phyloP scores from a whole-genome alignment of 352 stramenopile genomes.

The Saprolegnia diclina region DNA sequence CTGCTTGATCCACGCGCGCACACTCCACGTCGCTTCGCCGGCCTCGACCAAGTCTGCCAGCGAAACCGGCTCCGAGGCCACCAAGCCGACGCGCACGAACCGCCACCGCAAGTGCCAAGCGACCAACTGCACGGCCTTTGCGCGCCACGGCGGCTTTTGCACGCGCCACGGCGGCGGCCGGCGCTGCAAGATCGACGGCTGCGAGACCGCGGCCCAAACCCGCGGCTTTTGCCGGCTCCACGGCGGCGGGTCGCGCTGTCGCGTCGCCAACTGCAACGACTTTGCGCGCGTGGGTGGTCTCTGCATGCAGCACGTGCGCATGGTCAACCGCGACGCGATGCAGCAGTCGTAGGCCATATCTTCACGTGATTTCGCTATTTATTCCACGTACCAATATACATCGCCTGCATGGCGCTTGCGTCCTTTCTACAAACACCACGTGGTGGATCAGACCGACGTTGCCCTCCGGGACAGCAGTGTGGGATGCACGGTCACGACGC shows the following conservation, averaged over 20 bases:
- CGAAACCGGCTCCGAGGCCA: not conserved
- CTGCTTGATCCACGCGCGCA: slow-evolving; percentile 13
- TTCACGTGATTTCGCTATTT: not conserved
- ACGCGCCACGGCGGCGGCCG: slow-evolving; percentile 20
- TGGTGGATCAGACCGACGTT: too few species aligned
- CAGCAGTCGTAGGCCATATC: not conserved
- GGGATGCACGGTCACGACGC: too few species aligned
- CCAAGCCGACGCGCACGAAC: slow-evolving; percentile 3
- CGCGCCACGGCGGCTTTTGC: not conserved
- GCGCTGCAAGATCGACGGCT: slow-evolving; percentile 19
- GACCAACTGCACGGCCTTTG: slow-evolving; percentile 2
- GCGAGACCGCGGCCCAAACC: slow-evolving; percentile 9
- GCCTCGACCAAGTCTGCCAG: not conserved
- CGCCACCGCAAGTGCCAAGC: slow-evolving; percentile 11
- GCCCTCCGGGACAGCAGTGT: too few species aligned
- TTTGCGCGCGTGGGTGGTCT: slow-evolving; percentile 27
- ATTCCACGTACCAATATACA: not conserved
- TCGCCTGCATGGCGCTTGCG: not conserved
- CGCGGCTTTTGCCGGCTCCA: slow-evolving; percentile 9
- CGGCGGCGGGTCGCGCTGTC: slow-evolving; percentile 3
- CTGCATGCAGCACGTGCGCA: slow-evolving; percentile 22
- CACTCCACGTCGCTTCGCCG: not conserved
- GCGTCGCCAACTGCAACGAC: slow-evolving; percentile 27
- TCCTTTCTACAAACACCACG: not conserved
- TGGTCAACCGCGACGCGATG: not conserved